Percentiles rank a stretch among this genome's conserved stretches.
These are phyloP conservation scores for Cutaneotrichosporon mucoides DNA, from an alignment of 1,284 basidiomycete genomes.

Conservation along the genomic window DNA sequence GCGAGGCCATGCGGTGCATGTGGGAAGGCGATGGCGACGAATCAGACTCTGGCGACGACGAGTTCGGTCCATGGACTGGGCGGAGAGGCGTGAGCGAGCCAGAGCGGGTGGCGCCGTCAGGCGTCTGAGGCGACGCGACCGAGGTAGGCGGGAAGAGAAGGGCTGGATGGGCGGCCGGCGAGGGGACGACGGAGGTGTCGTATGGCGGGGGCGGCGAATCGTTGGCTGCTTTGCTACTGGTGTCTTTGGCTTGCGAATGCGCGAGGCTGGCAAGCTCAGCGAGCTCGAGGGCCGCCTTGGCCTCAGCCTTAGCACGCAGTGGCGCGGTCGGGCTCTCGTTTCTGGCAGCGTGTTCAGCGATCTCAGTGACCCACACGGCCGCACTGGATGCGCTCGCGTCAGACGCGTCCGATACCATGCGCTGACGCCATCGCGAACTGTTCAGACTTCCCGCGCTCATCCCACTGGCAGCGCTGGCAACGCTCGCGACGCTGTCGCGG, in stretches of 20 bases:
- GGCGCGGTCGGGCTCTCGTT: conserved; percentile 3
- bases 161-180: background rate
- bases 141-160: conserved; percentile 7
- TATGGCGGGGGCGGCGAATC: conserved; percentile 12
- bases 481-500: conserved; percentile 5
- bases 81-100: conserved; percentile 2
- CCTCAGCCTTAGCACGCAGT: conserved; percentile 2
- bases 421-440: conserved; percentile 10
- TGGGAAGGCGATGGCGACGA: conserved; percentile 10
- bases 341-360: background rate
- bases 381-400: background rate
- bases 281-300: background rate
- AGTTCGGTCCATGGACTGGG: background rate
- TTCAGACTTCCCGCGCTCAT: conserved; percentile 6
- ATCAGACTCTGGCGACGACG: background rate
- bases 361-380: background rate
- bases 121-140: background rate
- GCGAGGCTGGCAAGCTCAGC: background rate
- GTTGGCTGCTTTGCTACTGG: no score
- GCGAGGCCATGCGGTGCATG: conserved; percentile 22
- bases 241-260: background rate
- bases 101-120: background rate
- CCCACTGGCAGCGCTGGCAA: conserved; percentile 1
- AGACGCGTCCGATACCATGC: no score
- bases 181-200: background rate